Percentiles rank a stretch among this genome's conserved stretches.
phyloP scores from a whole-genome alignment of 2,329 filamentous ascomycete species.

The Colletotrichum abscissum region DNA sequence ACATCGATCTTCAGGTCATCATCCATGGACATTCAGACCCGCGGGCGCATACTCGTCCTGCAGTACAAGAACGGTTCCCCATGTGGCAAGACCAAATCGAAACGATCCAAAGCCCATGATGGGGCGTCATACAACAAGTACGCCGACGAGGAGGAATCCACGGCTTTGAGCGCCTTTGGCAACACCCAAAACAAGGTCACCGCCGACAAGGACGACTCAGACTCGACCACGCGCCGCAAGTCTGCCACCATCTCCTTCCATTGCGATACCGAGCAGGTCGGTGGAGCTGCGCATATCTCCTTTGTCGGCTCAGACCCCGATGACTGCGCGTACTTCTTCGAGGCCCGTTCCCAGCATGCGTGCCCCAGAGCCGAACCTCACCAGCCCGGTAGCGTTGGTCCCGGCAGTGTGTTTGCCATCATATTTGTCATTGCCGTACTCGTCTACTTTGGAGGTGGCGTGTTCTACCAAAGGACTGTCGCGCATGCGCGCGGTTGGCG shows the following conservation, averaged over 20 bases:
- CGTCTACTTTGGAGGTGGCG: conserved; percentile 91
- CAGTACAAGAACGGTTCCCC: conserved; percentile 84
- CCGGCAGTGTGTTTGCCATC: conserved; percentile 86
- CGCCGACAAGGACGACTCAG: conserved; percentile 48
- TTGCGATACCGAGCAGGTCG: conserved; percentile 85
- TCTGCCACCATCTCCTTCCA: conserved; percentile 93
- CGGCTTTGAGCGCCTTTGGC: conserved; percentile 40
- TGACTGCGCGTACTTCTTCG: conserved; percentile 95
- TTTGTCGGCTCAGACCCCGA: conserved; percentile 88
- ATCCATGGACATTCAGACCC: conserved; percentile 63
- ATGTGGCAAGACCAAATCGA: conserved; percentile 65
- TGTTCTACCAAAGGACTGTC: conserved; percentile 95
- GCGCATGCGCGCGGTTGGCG: conserved; percentile 95
- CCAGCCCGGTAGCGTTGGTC: conserved; percentile 76
- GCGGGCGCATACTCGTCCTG: conserved; percentile 80
- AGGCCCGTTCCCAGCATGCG: conserved; percentile 86
- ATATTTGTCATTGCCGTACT: conserved; percentile 82
- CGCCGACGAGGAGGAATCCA: conserved; percentile 49
- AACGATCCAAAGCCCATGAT: conserved; percentile 43
- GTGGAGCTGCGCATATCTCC: conserved; percentile 75
- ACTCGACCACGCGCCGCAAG: conserved; percentile 64
- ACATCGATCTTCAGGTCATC: conserved; percentile 57
- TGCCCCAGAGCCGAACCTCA: conserved; percentile 77
- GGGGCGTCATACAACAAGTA: conserved; percentile 41
- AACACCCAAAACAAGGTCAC: conserved; percentile 40